Evolutionary conservation across 805 yeast species (phyloP).

Genomic region (Candida pini): DNA sequence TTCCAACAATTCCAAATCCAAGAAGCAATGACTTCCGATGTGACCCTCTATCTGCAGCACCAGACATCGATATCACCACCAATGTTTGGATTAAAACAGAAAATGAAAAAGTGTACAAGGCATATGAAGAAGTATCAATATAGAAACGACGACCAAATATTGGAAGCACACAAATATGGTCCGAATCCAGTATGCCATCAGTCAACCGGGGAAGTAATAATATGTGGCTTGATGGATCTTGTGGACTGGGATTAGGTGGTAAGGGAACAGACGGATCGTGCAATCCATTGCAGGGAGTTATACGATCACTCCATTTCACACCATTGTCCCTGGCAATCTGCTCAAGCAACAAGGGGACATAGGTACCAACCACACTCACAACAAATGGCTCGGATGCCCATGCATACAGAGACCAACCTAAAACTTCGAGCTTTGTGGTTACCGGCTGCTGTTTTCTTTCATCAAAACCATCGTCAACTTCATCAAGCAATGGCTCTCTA

Average conservation of each 20-base stretch:
- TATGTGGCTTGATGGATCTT: conserved; percentile 4
- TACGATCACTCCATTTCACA: conserved; percentile 53
- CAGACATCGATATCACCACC: conserved; percentile 66
- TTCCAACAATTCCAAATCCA: conserved; percentile 54
- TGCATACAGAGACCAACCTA: conserved; percentile 66
- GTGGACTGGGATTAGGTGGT: conserved; percentile 27
- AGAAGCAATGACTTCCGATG: conserved; percentile 53
- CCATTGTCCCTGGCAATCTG: conserved; percentile 71
- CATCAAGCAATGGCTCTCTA: no score
- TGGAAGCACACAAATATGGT: conserved; percentile 29
- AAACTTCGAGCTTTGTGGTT: conserved; percentile 38
- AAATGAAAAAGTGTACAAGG: conserved; percentile 65
- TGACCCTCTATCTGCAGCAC: conserved; percentile 61
- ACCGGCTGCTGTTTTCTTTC: conserved; percentile 7
- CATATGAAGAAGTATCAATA: conserved; percentile 69
- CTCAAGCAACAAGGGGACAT: conserved; percentile 66
- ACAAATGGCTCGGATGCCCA: conserved; percentile 80
- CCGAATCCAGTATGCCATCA: neutral
- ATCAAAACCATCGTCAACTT: no score
- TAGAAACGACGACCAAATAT: conserved; percentile 29
- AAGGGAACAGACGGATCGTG: conserved; percentile 27
- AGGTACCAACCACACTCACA: conserved; percentile 74
- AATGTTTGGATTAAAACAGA: conserved; percentile 71
- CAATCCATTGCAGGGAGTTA: conserved; percentile 43
- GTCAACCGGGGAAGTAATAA: neutral